Conservation (phyloP, 1,284 basidiomycete species). For the Lentinula novae-zelandiae region DNA sequence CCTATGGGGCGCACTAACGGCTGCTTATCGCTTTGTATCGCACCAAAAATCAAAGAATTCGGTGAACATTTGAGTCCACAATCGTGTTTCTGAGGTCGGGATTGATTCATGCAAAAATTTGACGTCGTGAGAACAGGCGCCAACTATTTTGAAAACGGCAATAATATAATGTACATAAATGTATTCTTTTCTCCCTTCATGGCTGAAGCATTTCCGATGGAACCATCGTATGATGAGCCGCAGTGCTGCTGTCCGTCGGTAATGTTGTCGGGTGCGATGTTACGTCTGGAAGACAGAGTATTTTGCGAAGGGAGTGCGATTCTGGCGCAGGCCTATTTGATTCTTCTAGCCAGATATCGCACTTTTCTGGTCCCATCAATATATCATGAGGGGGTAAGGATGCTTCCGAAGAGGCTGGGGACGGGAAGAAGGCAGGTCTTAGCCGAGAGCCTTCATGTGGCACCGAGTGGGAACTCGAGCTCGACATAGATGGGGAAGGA, state of each 20-base stretch:
- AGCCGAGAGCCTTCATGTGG: conserved; percentile 15
- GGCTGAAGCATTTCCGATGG: not conserved
- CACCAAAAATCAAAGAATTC: too few relatives aligned
- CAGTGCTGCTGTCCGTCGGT: not conserved
- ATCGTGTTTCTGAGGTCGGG: too few relatives aligned
- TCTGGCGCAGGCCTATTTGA: not conserved
- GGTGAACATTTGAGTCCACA: too few relatives aligned
- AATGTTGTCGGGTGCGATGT: not conserved
- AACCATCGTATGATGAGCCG: not conserved
- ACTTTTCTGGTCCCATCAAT: not conserved
- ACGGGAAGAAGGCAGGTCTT: conserved; percentile 21
- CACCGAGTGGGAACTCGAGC: conserved; percentile 16
- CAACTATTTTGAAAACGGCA: too few relatives aligned
- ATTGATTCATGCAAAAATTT: too few relatives aligned
- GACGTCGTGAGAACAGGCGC: too few relatives aligned
- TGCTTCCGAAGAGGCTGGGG: conserved; percentile 18
- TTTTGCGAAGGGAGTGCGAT: conserved; percentile 11
- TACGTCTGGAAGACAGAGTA: conserved; percentile 4
- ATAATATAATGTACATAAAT: too few relatives aligned
- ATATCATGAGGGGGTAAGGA: conserved; percentile 4
- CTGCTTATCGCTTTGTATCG: too few relatives aligned
- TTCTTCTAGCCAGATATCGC: not conserved
- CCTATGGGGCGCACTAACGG: too few relatives aligned
- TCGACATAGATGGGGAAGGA: conserved; percentile 23
- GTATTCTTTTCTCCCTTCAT: not conserved